A percentile compares a stretch with the other conserved stretches of the same genome.
phyloP scores from a whole-genome alignment of 331 rosid species.

The Phaseolus coccineus region DNA sequence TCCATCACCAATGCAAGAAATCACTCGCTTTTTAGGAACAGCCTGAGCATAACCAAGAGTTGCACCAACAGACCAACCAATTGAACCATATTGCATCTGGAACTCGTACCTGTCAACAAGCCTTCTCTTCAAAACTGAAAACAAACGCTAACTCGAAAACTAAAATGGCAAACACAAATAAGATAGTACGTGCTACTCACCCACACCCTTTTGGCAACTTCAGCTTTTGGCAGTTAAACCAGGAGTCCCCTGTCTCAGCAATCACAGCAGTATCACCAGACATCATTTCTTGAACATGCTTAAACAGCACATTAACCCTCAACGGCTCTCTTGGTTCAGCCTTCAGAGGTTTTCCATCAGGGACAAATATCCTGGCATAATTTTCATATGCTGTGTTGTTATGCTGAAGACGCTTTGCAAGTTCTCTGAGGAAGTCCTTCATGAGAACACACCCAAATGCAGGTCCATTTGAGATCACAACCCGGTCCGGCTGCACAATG shows the following conservation, averaged over 20 bases:
- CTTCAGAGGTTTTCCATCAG: conserved; percentile 53
- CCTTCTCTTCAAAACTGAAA: conserved; percentile 26
- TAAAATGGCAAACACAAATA: background rate
- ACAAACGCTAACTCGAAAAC: background rate
- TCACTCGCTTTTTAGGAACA: conserved; percentile 55
- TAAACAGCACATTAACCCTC: conserved; percentile 61
- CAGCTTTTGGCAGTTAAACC: conserved; percentile 69
- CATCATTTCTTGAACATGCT: conserved; percentile 55
- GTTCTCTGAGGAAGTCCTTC: conserved; percentile 59
- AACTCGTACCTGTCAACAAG: conserved; percentile 56
- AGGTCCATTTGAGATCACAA: conserved; percentile 56
- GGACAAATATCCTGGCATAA: conserved; percentile 53
- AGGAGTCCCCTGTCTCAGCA: conserved; percentile 68
- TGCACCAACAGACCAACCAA: conserved; percentile 71
- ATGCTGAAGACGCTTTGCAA: conserved; percentile 39
- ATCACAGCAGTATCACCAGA: conserved; percentile 56
- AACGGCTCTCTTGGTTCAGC: conserved; percentile 53
- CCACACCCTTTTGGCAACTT: conserved; percentile 64
- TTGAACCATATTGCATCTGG: conserved; percentile 68
- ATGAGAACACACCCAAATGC: conserved; percentile 60
- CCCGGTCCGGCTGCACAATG: conserved; percentile 56
- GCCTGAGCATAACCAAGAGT: conserved; percentile 70
- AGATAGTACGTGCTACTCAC: conserved; percentile 37
- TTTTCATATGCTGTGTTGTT: conserved; percentile 51
- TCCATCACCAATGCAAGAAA: conserved; percentile 68